These are phyloP conservation scores for Beauveria caledonica DNA, from an alignment of 2,329 filamentous ascomycete genomes.

Conservation along the genomic window DNA sequence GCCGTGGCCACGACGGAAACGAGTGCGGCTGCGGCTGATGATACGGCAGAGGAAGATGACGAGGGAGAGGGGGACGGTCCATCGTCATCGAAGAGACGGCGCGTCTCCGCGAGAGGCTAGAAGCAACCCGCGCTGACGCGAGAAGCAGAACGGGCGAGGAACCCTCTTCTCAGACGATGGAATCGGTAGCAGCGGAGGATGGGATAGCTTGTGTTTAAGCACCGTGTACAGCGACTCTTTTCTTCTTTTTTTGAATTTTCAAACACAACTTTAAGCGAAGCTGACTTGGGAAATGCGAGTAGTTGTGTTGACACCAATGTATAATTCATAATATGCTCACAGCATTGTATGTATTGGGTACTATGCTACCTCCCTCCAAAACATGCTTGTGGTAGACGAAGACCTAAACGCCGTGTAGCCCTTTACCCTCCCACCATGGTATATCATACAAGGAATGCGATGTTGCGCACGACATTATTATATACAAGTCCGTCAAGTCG, in stretches of 20 bases:
- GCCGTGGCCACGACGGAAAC: background rate
- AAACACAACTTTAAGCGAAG: background rate
- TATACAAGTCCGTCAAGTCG: background rate
- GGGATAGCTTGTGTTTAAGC: background rate
- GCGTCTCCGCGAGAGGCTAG: conserved; percentile 28
- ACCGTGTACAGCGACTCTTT: background rate
- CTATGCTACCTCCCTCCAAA: background rate
- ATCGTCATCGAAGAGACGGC: conserved; percentile 28
- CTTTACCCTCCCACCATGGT: background rate
- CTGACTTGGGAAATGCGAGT: background rate
- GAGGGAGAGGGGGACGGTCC: conserved; percentile 34
- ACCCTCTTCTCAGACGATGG: background rate
- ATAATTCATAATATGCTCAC: background rate
- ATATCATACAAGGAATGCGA: background rate
- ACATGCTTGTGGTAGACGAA: background rate
- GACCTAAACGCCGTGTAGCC: background rate
- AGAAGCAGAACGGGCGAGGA: background rate
- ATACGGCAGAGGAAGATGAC: conserved; percentile 42
- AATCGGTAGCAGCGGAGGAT: background rate
- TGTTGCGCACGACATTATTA: background rate
- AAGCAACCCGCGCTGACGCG: conserved; percentile 9
- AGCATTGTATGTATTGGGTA: background rate
- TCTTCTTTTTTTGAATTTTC: background rate
- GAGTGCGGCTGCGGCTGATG: conserved; percentile 24
- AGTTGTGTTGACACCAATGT: background rate